Conservation (phyloP, 108 stramenopile genomes). For the Schizochytrium sp. region DNA sequence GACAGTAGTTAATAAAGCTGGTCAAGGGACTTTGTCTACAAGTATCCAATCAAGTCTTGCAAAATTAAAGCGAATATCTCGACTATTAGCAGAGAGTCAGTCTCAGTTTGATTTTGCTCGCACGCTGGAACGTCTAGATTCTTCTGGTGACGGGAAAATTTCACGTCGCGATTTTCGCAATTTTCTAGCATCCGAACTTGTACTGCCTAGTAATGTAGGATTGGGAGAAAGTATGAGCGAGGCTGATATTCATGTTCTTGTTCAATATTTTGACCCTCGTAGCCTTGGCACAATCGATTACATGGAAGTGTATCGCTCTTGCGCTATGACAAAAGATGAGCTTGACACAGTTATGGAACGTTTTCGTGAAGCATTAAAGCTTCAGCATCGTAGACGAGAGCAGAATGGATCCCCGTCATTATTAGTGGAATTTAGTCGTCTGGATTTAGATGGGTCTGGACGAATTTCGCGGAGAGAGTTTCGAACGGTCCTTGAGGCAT, state of each 20-base stretch:
- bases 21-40: background rate
- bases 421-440: background rate
- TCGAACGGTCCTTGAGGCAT: background rate
- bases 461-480: slow-evolving; percentile 30
- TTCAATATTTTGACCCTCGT: background rate
- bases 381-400: background rate
- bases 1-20: background rate
- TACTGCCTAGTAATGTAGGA: background rate
- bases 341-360: background rate
- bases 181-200: background rate
- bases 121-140: background rate
- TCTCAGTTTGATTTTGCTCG: background rate
- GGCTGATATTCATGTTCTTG: background rate
- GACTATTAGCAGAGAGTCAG: background rate
- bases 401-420: background rate
- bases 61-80: background rate
- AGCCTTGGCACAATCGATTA: background rate
- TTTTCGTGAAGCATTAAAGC: background rate
- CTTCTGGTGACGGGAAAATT: slow-evolving; percentile 12
- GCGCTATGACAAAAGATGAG: slow-evolving; percentile 36
- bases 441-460: background rate
- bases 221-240: background rate
- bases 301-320: background rate
- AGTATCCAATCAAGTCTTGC: background rate
- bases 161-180: slow-evolving; percentile 11